Evolutionary conservation across 768 basidiomycete species (phyloP), one percentile per base, ranked within the genome.

Genomic region (Rhodotorula graminis): DNA sequence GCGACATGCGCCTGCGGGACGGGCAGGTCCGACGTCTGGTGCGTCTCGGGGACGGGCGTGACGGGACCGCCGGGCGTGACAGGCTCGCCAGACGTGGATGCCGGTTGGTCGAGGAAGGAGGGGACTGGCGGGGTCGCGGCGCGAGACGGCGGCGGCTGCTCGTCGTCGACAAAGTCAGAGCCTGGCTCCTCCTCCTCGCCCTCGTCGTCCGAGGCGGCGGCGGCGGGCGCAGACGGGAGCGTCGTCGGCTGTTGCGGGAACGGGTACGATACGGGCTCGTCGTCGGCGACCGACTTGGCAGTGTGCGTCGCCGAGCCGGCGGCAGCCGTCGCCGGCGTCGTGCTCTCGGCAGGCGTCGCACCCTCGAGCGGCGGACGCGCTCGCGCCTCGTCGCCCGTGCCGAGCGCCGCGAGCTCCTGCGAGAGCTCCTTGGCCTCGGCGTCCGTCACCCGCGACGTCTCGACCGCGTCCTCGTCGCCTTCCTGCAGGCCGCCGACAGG

Each of bases 401-500:
- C 63, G 21, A 70, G 61, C 55, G 73, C 69, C 19, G 67, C 71
- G 3, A 75, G 47, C 56, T 75, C 73, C 19, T 27, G 27, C 25
- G 61, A 42, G 46, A 73, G 65, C 62, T 75, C 76, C 65, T 68
- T 70, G 59, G 46, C 74, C 50, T 76, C 74, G 25, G 62, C 71
- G 21, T 37, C 12, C 11, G 66, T 59, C 49, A 70, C 68, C 42
- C 61, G 56, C 42, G 55, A 47, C 10, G 63, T 19, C 33, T 42
- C 53, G 0, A 18, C 31, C 10, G 29, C 65, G 12, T 61, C 60
- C 21, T 70, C 65, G 16, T 73, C 67, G 12, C 66, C 70, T 2
- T 69, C 63, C 49, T 78, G 78, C 70, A 81, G 52, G 21, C 80
- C 84, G 64, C 85, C 87, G 60, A 90, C 87, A 69, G 91, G 90